Evolutionary conservation across 192 early-diverging fungal species (phyloP).

Genomic region (Backusella tuberculispora): DNA sequence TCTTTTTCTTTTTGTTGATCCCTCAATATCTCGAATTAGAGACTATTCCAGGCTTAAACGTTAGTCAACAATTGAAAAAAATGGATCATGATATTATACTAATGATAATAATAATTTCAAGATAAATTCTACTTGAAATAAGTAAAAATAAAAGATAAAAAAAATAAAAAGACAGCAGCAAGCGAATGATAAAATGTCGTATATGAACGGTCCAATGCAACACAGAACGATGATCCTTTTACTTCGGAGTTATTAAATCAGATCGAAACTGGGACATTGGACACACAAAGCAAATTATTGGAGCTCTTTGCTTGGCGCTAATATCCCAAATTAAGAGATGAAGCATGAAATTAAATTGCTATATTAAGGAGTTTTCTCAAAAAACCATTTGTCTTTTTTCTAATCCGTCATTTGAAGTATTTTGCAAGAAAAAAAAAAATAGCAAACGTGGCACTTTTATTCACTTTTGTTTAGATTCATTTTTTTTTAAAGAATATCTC

Average conservation of each 20-base stretch:
- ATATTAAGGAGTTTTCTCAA: neutral
- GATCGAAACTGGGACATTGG: neutral
- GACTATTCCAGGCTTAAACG: neutral
- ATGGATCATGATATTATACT: too few relatives aligned
- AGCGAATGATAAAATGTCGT: neutral
- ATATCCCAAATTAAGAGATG: conserved; percentile 1
- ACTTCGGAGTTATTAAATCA: neutral
- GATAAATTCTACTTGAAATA: too few relatives aligned
- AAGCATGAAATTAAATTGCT: conserved; percentile 15
- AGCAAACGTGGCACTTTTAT: neutral
- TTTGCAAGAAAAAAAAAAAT: neutral
- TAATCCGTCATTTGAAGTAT: neutral
- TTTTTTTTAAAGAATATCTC: neutral
- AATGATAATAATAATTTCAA: too few relatives aligned
- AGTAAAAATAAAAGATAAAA: too few relatives aligned
- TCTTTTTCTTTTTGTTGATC: conserved; percentile 7
- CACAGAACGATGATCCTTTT: conserved; percentile 2
- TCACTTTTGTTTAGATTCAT: conserved; percentile 13
- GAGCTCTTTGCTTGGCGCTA: neutral
- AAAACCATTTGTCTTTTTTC: neutral
- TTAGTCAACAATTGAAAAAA: too few relatives aligned
- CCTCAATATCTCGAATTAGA: neutral
- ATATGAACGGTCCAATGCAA: conserved; percentile 7
- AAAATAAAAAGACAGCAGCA: too few relatives aligned
- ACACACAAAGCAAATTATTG: conserved; percentile 1